Base-by-base conservation (phyloP, 176 grass and related monocot species). In the Calamus simplicifolius region DNA sequence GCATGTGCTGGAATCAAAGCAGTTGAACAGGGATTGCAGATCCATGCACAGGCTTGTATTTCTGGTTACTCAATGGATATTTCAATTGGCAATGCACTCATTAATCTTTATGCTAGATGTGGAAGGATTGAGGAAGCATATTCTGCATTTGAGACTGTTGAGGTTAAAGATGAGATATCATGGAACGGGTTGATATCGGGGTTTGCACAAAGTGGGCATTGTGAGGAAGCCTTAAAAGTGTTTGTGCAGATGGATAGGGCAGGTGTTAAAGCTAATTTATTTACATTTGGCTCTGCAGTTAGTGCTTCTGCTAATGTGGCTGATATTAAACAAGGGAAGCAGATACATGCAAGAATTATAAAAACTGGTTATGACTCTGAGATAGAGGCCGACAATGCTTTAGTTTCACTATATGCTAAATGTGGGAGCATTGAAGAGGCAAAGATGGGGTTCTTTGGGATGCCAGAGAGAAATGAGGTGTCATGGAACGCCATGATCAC, bases 321-420 rank as follows among this genome's bases (percentile, higher is more conserved):
- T 29, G 78, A 81, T 29, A 79, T 85, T 49, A 89, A 89, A 59
- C 86, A 89, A 78, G 86, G 86, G 25, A 89, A 79, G 48, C 71
- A 89, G 71, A 75, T 89, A 66, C 86, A 89, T 76, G 43, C 78
- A 35, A 81, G 58, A 70, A 82, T 73, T 51, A 75, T 73, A 72
- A 89, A 79, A 72, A 79, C 78, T 66, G 86, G 78, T 19, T 62
- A 75, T 54, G 30, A 65, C 38, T 81, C 67, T 52, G 86, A 85
- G 77, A 81, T 69, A 68, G 86, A 85, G 74, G 71, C 73, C 62
- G 57, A 62, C 54, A 89, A 89, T 85, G 74, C 86, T 53, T 78
- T 89, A 76, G 52, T 89, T 79, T 89, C 86, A 31, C 67, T 89
- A 53, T 89, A 89, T 73, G 77, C 78, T 51, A 89, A 89, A 65